Base-by-base conservation (phyloP, 768 basidiomycete species). In the Pulveroboletus sp. region DNA sequence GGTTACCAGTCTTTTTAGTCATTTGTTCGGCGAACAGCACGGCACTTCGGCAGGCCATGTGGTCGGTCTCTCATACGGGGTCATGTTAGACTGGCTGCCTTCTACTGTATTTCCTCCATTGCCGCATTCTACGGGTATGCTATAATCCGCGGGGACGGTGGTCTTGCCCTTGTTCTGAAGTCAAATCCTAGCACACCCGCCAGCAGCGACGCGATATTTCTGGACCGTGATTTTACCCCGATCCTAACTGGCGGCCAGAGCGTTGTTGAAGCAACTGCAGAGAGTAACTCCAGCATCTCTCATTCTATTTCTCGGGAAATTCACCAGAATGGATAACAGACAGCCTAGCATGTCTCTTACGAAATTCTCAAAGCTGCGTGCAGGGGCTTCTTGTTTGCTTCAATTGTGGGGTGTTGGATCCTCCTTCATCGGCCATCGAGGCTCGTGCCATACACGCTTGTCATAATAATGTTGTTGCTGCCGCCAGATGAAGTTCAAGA, bases 221-320 rank as follows among this genome's bases (percentile, higher is more conserved):
- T 44, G 50, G 45, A 47, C 37, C 33, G 19, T 3, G 39, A 44
- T 16, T 51, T 44, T 20, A 37, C 32, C 9, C 6, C 51, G 7
- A 12, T 55, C 6, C 13, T 46, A 10, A 39, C 9, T 1, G 53
- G 49, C 14, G 17, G 14, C 42, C 45, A 36, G 24, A 34, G 19
- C 14, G 14, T 43, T 8, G 49, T 51, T 2, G 49, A 54, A 12
- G 44, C 49, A 16, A 39, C 47, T 19, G 36, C 45, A 19, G 49
- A 46, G 34, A 33, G 48, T 10, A 19, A 33, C 6, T 54, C 51
- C 37, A 21, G 14, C 24, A 36, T 43, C 21, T 47, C 33, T 33
- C 42, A 36, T 25, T n/a, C 24, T 12, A 12, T 45, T 21, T 1
- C 38, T n/a, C 37, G 37, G 33, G 41, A 14, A 27, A 5, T 24